phyloP scores from a whole-genome alignment of 2,329 filamentous ascomycete species.

The Pseudogymnoascus sp. region DNA sequence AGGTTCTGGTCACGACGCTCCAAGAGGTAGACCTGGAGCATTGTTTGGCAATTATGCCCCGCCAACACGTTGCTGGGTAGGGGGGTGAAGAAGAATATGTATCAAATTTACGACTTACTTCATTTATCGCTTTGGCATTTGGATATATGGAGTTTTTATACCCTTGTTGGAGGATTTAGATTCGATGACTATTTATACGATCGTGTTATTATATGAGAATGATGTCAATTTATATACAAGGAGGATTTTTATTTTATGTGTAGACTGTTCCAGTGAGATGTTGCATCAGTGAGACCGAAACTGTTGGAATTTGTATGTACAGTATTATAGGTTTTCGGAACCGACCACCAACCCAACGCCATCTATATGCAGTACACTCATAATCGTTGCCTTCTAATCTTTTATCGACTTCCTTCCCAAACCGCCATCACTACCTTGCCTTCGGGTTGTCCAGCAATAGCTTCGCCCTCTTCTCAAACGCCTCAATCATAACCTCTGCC shows the following conservation, averaged over 20 bases:
- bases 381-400: neutral
- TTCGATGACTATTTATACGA: conserved; percentile 7
- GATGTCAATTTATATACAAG: neutral
- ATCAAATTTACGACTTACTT: conserved; percentile 6
- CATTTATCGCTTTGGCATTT: conserved; percentile 1
- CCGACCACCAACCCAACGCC: neutral
- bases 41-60: neutral
- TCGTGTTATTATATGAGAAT: conserved; percentile 3
- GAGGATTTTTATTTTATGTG: neutral
- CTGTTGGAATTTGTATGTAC: neutral
- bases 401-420: neutral
- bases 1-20: neutral
- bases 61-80: neutral
- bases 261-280: neutral
- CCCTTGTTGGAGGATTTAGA: conserved; percentile 8
- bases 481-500: conserved; percentile 81
- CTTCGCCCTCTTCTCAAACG: conserved; percentile 76
- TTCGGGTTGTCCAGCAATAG: conserved; percentile 38
- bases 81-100: neutral
- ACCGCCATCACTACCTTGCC: neutral
- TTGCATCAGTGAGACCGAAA: neutral
- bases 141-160: conserved; percentile 10
- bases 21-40: neutral
- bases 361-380: conserved; percentile 3
- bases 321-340: conserved; percentile 5